These are phyloP conservation scores for Amaranthus palmeri DNA, from an alignment of 148 eudicot genomes.

Conservation along the genomic window DNA sequence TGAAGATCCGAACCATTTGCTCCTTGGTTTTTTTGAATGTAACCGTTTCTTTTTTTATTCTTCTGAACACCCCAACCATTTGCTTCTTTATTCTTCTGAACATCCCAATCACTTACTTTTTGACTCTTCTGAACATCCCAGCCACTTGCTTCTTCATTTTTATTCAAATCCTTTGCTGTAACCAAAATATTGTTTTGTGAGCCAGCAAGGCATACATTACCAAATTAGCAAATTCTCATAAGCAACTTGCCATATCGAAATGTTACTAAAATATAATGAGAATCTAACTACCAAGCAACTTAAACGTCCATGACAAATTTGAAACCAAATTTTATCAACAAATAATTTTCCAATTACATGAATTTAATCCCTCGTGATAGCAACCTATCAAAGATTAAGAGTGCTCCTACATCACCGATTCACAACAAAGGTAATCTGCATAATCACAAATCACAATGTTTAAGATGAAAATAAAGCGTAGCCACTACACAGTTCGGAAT, in stretches of 20 bases:
- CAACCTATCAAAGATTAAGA: too few species aligned
- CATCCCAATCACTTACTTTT: slow-evolving; percentile 4
- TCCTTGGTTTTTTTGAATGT: slow-evolving; percentile 22
- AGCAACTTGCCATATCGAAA: background rate
- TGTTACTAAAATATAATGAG: background rate
- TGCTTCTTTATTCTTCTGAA: slow-evolving; percentile 34
- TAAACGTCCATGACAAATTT: too few species aligned
- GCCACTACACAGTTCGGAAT: background rate
- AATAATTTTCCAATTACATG: too few species aligned
- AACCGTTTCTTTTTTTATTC: too few species aligned
- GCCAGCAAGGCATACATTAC: background rate
- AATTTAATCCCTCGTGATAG: too few species aligned
- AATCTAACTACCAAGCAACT: too few species aligned
- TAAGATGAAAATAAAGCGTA: too few species aligned
- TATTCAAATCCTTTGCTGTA: slow-evolving; percentile 45
- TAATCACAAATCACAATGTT: too few species aligned
- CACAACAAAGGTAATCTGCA: too few species aligned
- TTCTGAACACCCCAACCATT: slow-evolving; percentile 9
- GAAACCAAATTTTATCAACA: too few species aligned
- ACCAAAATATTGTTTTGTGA: slow-evolving; percentile 15
- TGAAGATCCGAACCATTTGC: slow-evolving; percentile 14
- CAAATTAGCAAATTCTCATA: background rate
- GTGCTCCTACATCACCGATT: too few species aligned
- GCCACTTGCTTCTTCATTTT: slow-evolving; percentile 27
- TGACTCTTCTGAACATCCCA: background rate